A percentile compares a stretch with the other conserved stretches of the same genome.
These are phyloP conservation scores for Nemania serpens DNA, from an alignment of 2,329 filamentous ascomycete genomes.

Conservation along the genomic window DNA sequence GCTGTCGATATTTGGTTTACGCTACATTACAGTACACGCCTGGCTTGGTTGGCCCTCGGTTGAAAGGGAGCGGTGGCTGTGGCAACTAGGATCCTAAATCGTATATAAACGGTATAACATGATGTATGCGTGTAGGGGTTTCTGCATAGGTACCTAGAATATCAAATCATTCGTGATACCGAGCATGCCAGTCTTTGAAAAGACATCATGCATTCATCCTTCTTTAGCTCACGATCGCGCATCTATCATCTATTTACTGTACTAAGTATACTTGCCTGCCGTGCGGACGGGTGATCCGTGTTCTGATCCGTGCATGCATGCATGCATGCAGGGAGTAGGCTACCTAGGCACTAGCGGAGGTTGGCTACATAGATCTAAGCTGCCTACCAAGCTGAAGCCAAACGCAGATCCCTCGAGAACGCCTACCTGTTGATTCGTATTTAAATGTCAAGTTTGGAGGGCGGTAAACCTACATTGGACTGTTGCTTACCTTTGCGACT, in stretches of 20 bases:
- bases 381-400: background rate
- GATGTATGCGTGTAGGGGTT: background rate
- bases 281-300: slow-evolving; percentile 6
- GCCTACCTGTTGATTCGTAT: background rate
- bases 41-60: slow-evolving; percentile 10
- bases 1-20: background rate
- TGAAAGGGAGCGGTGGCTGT: slow-evolving; percentile 2
- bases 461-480: too few relatives aligned
- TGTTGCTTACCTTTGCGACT: too few relatives aligned
- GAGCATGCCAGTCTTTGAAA: background rate
- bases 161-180: slow-evolving; percentile 6
- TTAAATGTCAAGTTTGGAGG: too few relatives aligned
- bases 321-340: slow-evolving; percentile 3
- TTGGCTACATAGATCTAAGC: too few relatives aligned
- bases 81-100: background rate
- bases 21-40: background rate
- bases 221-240: background rate
- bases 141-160: too few relatives aligned
- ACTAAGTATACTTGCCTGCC: slow-evolving; percentile 1
- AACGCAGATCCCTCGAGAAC: slow-evolving; percentile 14
- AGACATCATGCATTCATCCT: background rate
- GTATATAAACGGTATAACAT: background rate
- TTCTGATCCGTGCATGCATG: slow-evolving; percentile 14
- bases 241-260: background rate
- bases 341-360: too few relatives aligned